phyloP scores from a whole-genome alignment of 495 filamentous ascomycete species.

The Halenospora varia region DNA sequence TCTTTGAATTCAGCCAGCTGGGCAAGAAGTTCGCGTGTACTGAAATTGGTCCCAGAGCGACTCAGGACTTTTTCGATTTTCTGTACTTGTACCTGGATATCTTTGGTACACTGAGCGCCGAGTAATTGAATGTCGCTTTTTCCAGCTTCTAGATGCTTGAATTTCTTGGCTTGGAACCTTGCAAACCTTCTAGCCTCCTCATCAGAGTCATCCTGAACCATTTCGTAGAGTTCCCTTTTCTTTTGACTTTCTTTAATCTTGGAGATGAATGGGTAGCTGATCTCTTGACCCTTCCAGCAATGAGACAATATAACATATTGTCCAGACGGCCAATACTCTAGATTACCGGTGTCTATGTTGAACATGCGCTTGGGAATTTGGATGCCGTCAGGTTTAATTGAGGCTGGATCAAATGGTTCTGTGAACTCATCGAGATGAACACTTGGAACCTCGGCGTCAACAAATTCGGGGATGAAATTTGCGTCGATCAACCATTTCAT shows the following conservation, averaged over 20 bases:
- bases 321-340: conserved; percentile 31
- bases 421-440: conserved; percentile 2
- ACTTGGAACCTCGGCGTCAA: neutral
- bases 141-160: conserved; percentile 1
- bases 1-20: conserved; percentile 6
- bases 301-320: conserved; percentile 45
- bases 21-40: conserved; percentile 6
- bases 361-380: conserved; percentile 38
- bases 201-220: conserved; percentile 6
- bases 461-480: conserved; percentile 7
- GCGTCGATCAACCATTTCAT: conserved; percentile 11
- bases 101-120: conserved; percentile 5
- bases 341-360: conserved; percentile 38
- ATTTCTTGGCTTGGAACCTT: conserved; percentile 12
- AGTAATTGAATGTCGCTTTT: conserved; percentile 9
- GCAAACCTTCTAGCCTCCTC: conserved; percentile 10
- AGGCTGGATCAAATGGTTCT: neutral
- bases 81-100: conserved; percentile 2
- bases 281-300: conserved; percentile 41
- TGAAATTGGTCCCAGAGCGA: conserved; percentile 1
- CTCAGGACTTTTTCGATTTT: conserved; percentile 2
- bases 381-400: conserved; percentile 14
- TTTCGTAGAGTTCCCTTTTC: conserved; percentile 8
- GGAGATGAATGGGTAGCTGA: conserved; percentile 34
- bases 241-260: conserved; percentile 5